Conservation (phyloP, 306 rosid genomes). For the Sicyos baderoa region DNA sequence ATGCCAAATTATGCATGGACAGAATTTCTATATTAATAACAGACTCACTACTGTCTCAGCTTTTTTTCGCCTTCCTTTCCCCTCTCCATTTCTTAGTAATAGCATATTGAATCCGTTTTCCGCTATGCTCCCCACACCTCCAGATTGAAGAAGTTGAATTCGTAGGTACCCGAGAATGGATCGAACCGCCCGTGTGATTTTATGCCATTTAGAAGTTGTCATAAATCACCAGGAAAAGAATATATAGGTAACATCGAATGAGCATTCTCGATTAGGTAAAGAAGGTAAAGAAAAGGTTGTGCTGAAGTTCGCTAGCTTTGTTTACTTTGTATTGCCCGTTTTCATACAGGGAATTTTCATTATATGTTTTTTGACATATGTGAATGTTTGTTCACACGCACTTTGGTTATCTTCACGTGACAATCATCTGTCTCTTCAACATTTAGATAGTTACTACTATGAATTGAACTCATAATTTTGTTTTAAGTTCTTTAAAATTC, state of each 20-base stretch:
- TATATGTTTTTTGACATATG: too few relatives aligned
- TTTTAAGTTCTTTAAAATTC: too few relatives aligned
- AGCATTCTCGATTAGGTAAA: not conserved
- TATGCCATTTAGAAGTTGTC: not conserved
- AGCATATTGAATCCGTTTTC: slow-evolving; percentile 38
- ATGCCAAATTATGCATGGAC: slow-evolving; percentile 54
- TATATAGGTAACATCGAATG: not conserved
- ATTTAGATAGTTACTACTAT: not conserved
- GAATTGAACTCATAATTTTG: too few relatives aligned
- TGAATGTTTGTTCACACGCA: not conserved
- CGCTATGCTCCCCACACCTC: slow-evolving; percentile 31
- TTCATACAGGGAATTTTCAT: too few relatives aligned
- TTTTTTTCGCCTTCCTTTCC: not conserved
- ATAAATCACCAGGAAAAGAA: not conserved
- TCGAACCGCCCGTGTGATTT: not conserved
- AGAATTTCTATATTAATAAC: slow-evolving; percentile 27
- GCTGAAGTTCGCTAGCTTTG: not conserved
- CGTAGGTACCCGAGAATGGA: not conserved
- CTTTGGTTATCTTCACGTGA: too few relatives aligned
- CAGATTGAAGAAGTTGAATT: not conserved
- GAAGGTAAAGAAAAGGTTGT: not conserved
- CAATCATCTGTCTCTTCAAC: too few relatives aligned
- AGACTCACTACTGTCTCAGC: slow-evolving; percentile 28
- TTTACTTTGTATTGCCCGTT: slow-evolving; percentile 4
- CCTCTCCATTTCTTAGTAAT: slow-evolving; percentile 22